Conservation (phyloP, 768 basidiomycete species). For the Glaciozyma antarctica region DNA sequence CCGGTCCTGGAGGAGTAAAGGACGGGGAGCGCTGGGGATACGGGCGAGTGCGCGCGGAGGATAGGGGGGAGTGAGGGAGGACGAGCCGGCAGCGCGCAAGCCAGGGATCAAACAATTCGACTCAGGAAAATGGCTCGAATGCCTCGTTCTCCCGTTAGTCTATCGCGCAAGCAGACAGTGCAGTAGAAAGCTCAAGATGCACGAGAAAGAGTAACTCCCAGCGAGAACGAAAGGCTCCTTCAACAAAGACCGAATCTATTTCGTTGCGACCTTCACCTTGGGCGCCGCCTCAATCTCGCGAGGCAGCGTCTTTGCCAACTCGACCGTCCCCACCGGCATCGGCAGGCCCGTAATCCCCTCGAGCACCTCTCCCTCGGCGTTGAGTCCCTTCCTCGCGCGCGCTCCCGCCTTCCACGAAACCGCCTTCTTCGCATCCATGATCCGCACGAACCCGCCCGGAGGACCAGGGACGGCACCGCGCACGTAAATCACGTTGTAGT, state of each 20-base stretch:
- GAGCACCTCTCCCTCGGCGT: conserved; percentile 46
- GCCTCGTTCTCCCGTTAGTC: too few species aligned
- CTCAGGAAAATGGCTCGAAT: neutral
- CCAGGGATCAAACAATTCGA: neutral
- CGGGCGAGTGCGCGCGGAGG: too few species aligned
- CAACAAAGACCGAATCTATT: neutral
- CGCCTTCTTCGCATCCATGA: conserved; percentile 84
- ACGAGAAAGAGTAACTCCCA: too few species aligned
- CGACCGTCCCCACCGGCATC: conserved; percentile 79
- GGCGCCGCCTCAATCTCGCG: conserved; percentile 16
- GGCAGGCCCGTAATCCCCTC: conserved; percentile 76
- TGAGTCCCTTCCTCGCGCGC: conserved; percentile 62
- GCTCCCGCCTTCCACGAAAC: conserved; percentile 59
- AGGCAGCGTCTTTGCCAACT: conserved; percentile 52
- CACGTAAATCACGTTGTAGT: conserved; percentile 79
- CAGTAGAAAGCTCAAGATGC: too few species aligned
- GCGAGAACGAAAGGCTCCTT: too few species aligned
- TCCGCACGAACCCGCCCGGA: conserved; percentile 74
- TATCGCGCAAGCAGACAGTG: too few species aligned
- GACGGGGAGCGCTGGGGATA: too few species aligned
- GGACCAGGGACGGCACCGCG: conserved; percentile 83
- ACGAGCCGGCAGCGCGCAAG: too few species aligned
- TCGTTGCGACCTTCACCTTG: neutral
- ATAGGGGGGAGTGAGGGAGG: too few species aligned
- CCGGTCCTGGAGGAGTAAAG: too few species aligned